phyloP scores from a whole-genome alignment of 2,329 filamentous ascomycete species.

The Hypomyces perniciosus region DNA sequence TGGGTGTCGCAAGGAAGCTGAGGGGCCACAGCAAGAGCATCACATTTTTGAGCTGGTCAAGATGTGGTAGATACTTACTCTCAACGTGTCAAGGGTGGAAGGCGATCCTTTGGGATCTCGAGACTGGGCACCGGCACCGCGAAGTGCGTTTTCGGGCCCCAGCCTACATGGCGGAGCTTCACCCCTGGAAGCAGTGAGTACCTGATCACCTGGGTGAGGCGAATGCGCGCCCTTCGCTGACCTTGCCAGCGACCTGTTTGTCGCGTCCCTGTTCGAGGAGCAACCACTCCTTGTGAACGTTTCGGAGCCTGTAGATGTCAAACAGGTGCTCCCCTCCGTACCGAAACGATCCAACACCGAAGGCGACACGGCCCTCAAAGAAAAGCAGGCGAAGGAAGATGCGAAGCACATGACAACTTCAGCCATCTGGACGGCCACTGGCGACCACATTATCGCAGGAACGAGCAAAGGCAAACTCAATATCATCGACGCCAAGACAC shows the following conservation, averaged over 20 bases:
- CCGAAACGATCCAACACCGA: slow-evolving; percentile 69
- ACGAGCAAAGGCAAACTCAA: slow-evolving; percentile 97
- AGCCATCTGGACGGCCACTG: slow-evolving; percentile 77
- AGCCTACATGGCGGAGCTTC: slow-evolving; percentile 91
- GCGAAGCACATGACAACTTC: slow-evolving; percentile 93
- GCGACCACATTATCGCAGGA: slow-evolving; percentile 83
- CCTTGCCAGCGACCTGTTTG: slow-evolving; percentile 66
- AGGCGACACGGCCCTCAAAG: slow-evolving; percentile 61
- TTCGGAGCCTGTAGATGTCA: slow-evolving; percentile 61
- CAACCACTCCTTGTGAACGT: slow-evolving; percentile 84
- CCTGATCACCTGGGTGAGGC: not conserved
- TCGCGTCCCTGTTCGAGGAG: slow-evolving; percentile 89
- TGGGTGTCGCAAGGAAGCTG: slow-evolving; percentile 90
- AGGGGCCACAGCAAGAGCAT: slow-evolving; percentile 91
- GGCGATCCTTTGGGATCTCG: slow-evolving; percentile 89
- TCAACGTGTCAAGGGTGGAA: slow-evolving; percentile 96
- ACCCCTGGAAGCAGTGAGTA: slow-evolving; percentile 77
- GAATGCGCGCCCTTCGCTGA: slow-evolving; percentile 15
- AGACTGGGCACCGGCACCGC: slow-evolving; percentile 61
- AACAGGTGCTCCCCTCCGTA: slow-evolving; percentile 72
- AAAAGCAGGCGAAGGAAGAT: slow-evolving; percentile 86
- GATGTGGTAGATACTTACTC: slow-evolving; percentile 82
- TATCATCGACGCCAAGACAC: slow-evolving; percentile 78
- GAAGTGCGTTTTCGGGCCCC: slow-evolving; percentile 89
- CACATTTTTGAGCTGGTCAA: slow-evolving; percentile 91